Base-by-base conservation (phyloP, 192 early-diverging fungal species). In the Coemansia sp. region DNA sequence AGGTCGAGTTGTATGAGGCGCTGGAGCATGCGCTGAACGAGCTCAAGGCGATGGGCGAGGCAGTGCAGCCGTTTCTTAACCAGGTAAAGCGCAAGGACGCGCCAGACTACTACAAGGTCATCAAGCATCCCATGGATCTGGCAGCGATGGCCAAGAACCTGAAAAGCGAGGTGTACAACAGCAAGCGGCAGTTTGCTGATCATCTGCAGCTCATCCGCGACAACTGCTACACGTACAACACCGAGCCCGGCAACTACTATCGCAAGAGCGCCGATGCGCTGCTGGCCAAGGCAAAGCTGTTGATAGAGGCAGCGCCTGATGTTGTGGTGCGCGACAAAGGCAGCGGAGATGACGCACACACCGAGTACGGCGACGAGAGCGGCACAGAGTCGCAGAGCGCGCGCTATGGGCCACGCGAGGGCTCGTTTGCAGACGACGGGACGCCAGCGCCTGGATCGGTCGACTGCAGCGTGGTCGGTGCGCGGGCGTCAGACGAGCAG, bases 111-210 rank as follows among this genome's bases (percentile, higher is more conserved):
- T 91, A 87, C 74, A 89, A 93, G 51, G 93, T 99, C 52, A 95
- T 99, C 65, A 89, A 88, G 71, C 72, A 90, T 6, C 97, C 97
- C 4, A 99, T 99, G 97, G 97, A 99, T 82, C 82, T 99, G 32
- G 88, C 86, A 14, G 90, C 91, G 38, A 93, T 99, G 70, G 77
- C 91, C 48, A 93, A 91, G 69, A 96, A 97, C 62, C 79, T 99
- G 59, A 89, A 91, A 69, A 65, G 52, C 8, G 85, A 89, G 51
- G 76, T 87, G 53, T 99, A 99, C 76, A 83, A 89, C 59, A 89
- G 85, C 84, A 97, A 98, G 75, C 70, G 84, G 6, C 91, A 94
- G 62, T 98, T 99, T 83, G 72, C 83, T 3, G 76, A 86, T n/a
- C 95, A 99, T 62, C 69, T 97, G 29, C 85, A 90, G 66, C 75